phyloP scores from a whole-genome alignment of 2,329 filamentous ascomycete species.

The Botrytis squamosa region DNA sequence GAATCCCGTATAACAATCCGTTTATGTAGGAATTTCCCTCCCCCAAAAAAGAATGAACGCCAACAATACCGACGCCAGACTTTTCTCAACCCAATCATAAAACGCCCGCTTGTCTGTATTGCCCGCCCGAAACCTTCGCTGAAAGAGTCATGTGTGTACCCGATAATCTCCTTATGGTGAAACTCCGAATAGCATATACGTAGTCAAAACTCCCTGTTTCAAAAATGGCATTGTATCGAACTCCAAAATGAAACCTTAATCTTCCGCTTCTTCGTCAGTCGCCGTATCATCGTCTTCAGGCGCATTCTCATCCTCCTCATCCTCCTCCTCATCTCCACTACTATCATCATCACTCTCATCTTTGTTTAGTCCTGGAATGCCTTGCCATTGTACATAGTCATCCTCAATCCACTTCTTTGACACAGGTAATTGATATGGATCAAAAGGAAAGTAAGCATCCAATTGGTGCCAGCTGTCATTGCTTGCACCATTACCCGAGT shows the following conservation, averaged over 20 bases:
- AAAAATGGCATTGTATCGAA: background rate
- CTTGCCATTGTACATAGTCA: slow-evolving; percentile 79
- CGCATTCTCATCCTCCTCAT: slow-evolving; percentile 23
- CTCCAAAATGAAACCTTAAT: slow-evolving; percentile 24
- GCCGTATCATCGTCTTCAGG: slow-evolving; percentile 30
- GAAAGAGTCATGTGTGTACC: background rate
- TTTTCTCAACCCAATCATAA: slow-evolving; percentile 1
- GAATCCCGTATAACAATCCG: background rate
- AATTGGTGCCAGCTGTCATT: slow-evolving; percentile 81
- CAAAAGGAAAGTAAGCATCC: slow-evolving; percentile 95
- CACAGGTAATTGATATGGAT: slow-evolving; percentile 86
- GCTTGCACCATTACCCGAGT: slow-evolving; percentile 48
- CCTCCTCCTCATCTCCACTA: slow-evolving; percentile 40
- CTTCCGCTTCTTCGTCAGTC: slow-evolving; percentile 33
- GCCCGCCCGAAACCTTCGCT: slow-evolving; percentile 1
- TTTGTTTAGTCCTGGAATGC: slow-evolving; percentile 67
- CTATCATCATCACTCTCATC: slow-evolving; percentile 55
- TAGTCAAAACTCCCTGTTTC: slow-evolving; percentile 2
- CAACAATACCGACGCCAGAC: slow-evolving; percentile 3
- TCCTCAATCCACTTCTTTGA: slow-evolving; percentile 86
- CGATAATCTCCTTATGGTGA: background rate
- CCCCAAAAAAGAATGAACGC: background rate
- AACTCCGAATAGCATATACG: slow-evolving; percentile 4
- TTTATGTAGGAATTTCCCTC: background rate
- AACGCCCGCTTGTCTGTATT: background rate